Evolutionary conservation across 495 filamentous ascomycete species (phyloP).

Genomic region (Tricharina praecox): DNA sequence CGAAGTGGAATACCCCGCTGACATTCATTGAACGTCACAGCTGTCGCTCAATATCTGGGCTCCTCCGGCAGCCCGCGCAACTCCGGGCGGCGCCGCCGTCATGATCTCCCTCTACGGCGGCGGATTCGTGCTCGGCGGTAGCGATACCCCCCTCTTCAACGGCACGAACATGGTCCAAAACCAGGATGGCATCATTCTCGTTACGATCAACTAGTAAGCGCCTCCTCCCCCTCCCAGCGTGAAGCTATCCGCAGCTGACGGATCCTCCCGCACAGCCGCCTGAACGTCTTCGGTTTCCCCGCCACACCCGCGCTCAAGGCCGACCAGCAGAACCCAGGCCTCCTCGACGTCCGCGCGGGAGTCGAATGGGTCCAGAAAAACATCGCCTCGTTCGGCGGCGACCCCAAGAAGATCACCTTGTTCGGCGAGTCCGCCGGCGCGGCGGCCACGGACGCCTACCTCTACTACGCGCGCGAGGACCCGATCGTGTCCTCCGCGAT

Average conservation of each 20-base stretch:
- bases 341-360: conserved; percentile 49
- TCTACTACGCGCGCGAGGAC: conserved; percentile 26
- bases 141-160: conserved; percentile 23
- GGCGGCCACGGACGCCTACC: conserved; percentile 8
- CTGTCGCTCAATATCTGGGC: conserved; percentile 38
- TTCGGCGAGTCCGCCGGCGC: conserved; percentile 40
- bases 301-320: conserved; percentile 21
- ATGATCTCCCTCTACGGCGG: conserved; percentile 33
- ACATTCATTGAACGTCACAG: no score
- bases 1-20: no score
- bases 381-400: conserved; percentile 51
- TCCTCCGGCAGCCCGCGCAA: conserved; percentile 16
- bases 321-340: conserved; percentile 36
- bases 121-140: not conserved
- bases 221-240: not conserved
- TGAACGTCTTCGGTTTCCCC: conserved; percentile 49
- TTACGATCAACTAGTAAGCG: conserved; percentile 43
- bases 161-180: conserved; percentile 31
- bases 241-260: not conserved
- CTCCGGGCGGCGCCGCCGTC: conserved; percentile 29
- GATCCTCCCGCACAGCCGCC: conserved; percentile 33
- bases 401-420: conserved; percentile 40
- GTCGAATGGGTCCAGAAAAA: conserved; percentile 50
- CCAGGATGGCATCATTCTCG: conserved; percentile 39
- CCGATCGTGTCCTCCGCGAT: conserved; percentile 33